A percentile compares a stretch with the other conserved stretches of the same genome.
Evolutionary conservation across 805 yeast species (phyloP).

Genomic region (Candida stauntonica): DNA sequence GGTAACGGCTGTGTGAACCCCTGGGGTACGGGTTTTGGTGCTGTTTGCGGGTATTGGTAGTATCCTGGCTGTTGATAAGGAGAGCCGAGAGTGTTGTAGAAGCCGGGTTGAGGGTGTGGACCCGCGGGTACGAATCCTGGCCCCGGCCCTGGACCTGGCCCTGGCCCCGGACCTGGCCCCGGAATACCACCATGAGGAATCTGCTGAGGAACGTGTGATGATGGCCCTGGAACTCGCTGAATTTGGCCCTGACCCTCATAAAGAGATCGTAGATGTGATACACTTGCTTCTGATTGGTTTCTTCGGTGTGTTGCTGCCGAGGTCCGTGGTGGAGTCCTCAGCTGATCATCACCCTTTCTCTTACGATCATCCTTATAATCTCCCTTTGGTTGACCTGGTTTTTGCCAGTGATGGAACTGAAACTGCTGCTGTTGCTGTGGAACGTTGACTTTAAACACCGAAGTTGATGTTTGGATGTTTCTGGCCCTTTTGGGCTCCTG

Average conservation of each 20-base stretch:
- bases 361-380: constrained; percentile 8
- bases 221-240: no score
- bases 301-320: constrained; percentile 19
- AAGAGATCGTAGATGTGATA: constrained; percentile 22
- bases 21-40: constrained; percentile 4
- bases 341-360: constrained; percentile 7
- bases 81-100: constrained; percentile 1
- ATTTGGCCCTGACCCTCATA: constrained; percentile 22
- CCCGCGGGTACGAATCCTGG: no score
- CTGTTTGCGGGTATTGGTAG: constrained; percentile 9
- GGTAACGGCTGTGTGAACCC: constrained; percentile 5
- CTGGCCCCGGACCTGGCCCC: background rate
- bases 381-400: constrained; percentile 20
- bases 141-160: no score
- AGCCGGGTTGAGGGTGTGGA: no score
- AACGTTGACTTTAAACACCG: constrained; percentile 26
- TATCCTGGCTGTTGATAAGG: constrained; percentile 5
- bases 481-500: background rate
- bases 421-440: constrained; percentile 27
- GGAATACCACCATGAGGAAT: background rate
- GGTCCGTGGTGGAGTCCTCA: background rate
- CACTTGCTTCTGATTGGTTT: constrained; percentile 28
- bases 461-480: constrained; percentile 9
- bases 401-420: constrained; percentile 30
- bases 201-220: background rate